Evolutionary conservation across 139 green algal genomes (phyloP).

Genomic region (Micractinium sp.): DNA sequence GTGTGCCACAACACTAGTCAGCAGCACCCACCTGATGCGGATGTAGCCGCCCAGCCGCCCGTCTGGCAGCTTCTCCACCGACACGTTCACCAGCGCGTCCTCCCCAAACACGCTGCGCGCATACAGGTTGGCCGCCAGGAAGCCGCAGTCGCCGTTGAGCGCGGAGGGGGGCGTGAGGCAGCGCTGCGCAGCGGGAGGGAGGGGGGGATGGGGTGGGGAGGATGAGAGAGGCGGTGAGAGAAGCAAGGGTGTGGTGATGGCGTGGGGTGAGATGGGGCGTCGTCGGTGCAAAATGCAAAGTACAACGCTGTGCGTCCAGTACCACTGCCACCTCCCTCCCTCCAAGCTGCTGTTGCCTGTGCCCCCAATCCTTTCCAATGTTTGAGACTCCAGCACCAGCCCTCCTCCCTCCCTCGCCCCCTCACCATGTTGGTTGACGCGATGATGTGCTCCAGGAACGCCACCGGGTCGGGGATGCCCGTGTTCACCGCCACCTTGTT

Average conservation of each 20-base stretch:
- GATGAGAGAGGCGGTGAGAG: not conserved
- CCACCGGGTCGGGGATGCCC: constrained; percentile 81
- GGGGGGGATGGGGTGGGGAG: not conserved
- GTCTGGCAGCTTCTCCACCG: constrained; percentile 89
- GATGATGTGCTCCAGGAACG: constrained; percentile 97
- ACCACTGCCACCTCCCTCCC: too few relatives aligned
- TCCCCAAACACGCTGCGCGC: constrained; percentile 95
- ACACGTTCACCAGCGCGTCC: constrained; percentile 98
- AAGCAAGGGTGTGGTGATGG: too few relatives aligned
- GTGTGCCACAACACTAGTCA: too few relatives aligned
- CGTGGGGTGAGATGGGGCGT: too few relatives aligned
- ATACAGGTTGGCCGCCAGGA: constrained; percentile 98
- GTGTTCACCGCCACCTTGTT: constrained; percentile 99
- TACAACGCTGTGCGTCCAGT: too few relatives aligned
- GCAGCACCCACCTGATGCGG: constrained; percentile 88
- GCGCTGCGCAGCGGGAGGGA: not conserved
- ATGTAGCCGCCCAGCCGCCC: constrained; percentile 94
- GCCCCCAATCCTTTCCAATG: too few relatives aligned
- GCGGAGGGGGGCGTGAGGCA: constrained; percentile 91
- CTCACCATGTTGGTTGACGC: constrained; percentile 94
- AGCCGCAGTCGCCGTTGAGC: constrained; percentile 93
- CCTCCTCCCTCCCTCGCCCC: not conserved
- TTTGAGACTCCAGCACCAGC: too few relatives aligned
- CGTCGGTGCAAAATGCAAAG: too few relatives aligned
- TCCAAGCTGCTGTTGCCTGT: too few relatives aligned